Evolutionary conservation across 139 green algal species (phyloP).

Genomic region (Chlorella sp.): DNA sequence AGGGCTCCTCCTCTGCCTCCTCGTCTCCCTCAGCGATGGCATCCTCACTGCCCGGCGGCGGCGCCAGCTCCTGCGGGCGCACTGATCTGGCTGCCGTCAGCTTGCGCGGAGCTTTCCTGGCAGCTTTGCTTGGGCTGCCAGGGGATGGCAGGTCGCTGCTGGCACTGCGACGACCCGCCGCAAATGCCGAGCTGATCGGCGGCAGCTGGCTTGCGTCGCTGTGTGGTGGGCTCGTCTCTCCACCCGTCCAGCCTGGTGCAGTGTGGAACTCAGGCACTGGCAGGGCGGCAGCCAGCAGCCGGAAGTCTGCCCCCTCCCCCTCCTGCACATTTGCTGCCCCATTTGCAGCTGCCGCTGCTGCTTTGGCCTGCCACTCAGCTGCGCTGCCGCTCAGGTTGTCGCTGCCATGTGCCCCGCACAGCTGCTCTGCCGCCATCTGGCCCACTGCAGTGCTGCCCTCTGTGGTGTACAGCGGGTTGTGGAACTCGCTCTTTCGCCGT

Average conservation of each 20-base stretch:
- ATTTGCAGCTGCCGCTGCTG: neutral
- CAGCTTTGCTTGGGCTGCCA: neutral
- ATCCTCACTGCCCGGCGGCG: neutral
- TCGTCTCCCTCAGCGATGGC: neutral
- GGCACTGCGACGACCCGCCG: neutral
- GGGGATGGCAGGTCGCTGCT: neutral
- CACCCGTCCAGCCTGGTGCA: too few relatives aligned
- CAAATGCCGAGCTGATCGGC: neutral
- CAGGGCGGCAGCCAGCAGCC: constrained; percentile 7
- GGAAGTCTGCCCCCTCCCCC: neutral
- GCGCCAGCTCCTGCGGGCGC: neutral
- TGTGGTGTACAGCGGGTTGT: neutral
- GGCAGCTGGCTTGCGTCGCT: too few relatives aligned
- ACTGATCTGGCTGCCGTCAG: constrained; percentile 5
- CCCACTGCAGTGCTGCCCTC: neutral
- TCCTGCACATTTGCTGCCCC: neutral
- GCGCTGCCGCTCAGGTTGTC: neutral
- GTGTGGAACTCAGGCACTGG: too few relatives aligned
- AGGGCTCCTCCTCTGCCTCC: neutral
- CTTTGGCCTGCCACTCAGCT: neutral
- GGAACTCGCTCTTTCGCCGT: neutral
- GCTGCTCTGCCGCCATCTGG: neutral
- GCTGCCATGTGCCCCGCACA: too few relatives aligned
- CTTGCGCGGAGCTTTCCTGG: neutral
- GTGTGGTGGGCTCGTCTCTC: too few relatives aligned